phyloP scores from a whole-genome alignment of 257 asterid genomes.

The Solanum gandarillasii region DNA sequence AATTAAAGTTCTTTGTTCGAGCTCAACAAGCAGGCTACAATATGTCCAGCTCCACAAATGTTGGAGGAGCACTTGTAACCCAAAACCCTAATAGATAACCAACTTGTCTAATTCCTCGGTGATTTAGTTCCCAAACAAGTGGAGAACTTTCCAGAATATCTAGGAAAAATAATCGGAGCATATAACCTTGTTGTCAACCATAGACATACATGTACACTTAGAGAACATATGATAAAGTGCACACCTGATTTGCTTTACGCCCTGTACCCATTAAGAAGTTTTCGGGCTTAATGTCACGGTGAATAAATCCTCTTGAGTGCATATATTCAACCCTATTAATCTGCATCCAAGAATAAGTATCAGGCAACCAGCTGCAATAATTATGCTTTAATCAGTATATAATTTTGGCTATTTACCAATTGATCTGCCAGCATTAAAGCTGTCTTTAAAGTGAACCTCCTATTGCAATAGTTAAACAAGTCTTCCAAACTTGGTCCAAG shows the following conservation, averaged over 20 bases:
- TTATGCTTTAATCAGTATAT: neutral
- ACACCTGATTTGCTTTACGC: conserved; percentile 85
- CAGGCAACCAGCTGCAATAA: neutral
- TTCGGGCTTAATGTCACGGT: conserved; percentile 87
- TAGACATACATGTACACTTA: neutral
- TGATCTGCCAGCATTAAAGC: conserved; percentile 95
- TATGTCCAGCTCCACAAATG: neutral
- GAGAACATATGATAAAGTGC: neutral
- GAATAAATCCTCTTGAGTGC: conserved; percentile 89
- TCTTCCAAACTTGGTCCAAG: conserved; percentile 90
- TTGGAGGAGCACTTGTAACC: neutral
- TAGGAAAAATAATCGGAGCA: neutral
- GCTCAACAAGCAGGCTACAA: neutral
- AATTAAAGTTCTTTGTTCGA: neutral
- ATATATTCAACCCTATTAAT: conserved; percentile 73
- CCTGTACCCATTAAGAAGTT: conserved; percentile 89
- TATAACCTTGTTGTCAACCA: neutral
- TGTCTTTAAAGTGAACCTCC: conserved; percentile 78
- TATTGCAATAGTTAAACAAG: conserved; percentile 69
- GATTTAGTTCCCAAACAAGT: neutral
- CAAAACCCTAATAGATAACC: neutral
- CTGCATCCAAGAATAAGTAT: conserved; percentile 17
- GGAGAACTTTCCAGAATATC: neutral
- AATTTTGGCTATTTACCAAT: conserved; percentile 42
- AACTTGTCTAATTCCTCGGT: neutral